Conservation (phyloP, 306 rosid species). For the Rosa multiflora region DNA sequence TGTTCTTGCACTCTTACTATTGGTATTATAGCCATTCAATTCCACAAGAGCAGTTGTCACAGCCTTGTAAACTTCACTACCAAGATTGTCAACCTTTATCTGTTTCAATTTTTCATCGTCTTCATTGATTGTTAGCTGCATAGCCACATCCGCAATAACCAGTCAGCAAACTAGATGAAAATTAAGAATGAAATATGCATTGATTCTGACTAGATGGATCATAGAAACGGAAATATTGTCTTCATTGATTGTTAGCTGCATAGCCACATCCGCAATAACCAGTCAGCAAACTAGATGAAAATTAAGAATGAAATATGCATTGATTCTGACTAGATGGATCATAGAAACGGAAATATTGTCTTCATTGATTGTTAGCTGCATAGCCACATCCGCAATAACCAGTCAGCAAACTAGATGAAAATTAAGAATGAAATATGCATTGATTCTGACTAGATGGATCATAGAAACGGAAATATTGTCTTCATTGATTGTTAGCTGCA, state of each 20-base stretch:
- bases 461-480: not conserved
- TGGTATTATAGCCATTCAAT: slow-evolving; percentile 54
- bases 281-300: not conserved
- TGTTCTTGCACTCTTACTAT: slow-evolving; percentile 39
- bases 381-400: not conserved
- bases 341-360: not conserved
- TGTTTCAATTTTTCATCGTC: slow-evolving; percentile 47
- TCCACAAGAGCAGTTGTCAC: slow-evolving; percentile 55
- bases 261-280: not conserved
- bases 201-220: not conserved
- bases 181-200: not conserved
- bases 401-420: not conserved
- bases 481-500: slow-evolving; percentile 26
- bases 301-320: not conserved
- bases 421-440: not conserved
- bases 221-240: not conserved
- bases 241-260: slow-evolving; percentile 26
- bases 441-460: not conserved
- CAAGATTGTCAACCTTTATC: slow-evolving; percentile 39
- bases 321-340: not conserved
- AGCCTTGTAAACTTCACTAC: slow-evolving; percentile 42
- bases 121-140: slow-evolving; percentile 43
- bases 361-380: slow-evolving; percentile 43
- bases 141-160: not conserved
- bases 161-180: not conserved